A percentile compares a stretch with the other conserved stretches of the same genome.
Evolutionary conservation across 768 basidiomycete genomes (phyloP).

Genomic region (Hydnomerulius pinastri): DNA sequence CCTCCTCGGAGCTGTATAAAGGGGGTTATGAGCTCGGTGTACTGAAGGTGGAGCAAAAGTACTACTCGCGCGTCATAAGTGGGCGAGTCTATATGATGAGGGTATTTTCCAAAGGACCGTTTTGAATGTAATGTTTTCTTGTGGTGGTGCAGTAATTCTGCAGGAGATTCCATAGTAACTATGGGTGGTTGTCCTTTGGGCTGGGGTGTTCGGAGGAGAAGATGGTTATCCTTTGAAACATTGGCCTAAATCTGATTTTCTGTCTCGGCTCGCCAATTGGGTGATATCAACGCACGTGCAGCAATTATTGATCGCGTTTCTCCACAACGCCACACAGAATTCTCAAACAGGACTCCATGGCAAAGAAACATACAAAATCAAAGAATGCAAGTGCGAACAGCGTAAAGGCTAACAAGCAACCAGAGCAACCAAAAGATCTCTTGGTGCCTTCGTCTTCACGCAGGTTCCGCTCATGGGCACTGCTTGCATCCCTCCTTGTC

Average conservation of each 20-base stretch:
- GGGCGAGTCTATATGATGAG: conserved; percentile 63
- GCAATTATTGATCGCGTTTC: background rate
- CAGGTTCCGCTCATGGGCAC: background rate
- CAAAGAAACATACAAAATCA: background rate
- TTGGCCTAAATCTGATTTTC: too few species aligned
- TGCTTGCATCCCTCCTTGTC: conserved; percentile 9
- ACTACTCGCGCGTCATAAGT: conserved; percentile 70
- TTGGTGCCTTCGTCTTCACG: background rate
- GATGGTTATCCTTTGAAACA: background rate
- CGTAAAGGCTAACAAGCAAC: background rate
- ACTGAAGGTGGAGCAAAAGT: background rate
- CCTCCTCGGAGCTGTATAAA: conserved; percentile 71
- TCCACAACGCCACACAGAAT: background rate
- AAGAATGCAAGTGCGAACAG: background rate
- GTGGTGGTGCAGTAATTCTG: conserved; percentile 33
- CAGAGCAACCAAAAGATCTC: background rate
- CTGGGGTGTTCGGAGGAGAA: too few species aligned
- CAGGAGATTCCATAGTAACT: conserved; percentile 21
- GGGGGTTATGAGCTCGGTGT: conserved; percentile 12
- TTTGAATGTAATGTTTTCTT: conserved; percentile 44
- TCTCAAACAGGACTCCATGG: background rate
- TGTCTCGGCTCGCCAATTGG: background rate
- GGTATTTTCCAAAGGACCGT: conserved; percentile 71
- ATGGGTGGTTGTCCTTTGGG: too few species aligned
- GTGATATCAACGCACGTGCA: background rate